Evolutionary conservation across 768 basidiomycete species (phyloP).

Genomic region (Serpula lacrymans): DNA sequence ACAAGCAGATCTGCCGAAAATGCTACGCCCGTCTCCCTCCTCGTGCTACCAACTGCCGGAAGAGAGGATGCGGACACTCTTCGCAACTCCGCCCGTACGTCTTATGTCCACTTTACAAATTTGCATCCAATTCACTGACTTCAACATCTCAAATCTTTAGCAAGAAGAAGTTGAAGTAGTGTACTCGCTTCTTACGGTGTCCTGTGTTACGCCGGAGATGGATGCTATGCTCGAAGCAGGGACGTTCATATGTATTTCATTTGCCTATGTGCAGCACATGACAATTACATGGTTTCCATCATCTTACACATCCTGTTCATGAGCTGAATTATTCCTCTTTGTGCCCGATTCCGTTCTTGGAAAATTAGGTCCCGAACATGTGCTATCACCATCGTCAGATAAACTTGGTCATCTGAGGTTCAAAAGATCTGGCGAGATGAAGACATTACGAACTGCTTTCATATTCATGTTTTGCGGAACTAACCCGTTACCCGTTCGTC

Average conservation of each 20-base stretch:
- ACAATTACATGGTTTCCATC: too few species aligned
- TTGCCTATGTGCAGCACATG: constrained; percentile 17
- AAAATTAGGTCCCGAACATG: too few species aligned
- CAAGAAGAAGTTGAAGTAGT: constrained; percentile 97
- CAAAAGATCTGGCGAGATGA: too few species aligned
- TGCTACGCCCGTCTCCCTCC: constrained; percentile 99
- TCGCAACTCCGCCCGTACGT: constrained; percentile 89
- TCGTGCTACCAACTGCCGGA: constrained; percentile 99
- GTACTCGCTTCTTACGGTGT: constrained; percentile 7
- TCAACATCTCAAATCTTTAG: constrained; percentile 31
- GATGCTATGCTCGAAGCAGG: constrained; percentile 11
- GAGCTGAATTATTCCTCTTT: too few species aligned
- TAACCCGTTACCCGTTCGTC: too few species aligned
- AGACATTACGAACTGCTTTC: too few species aligned
- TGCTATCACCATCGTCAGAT: too few species aligned
- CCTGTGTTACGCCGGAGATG: constrained; percentile 5
- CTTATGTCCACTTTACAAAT: background rate
- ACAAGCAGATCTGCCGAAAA: constrained; percentile 99
- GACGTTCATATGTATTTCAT: constrained; percentile 13
- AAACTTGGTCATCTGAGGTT: too few species aligned
- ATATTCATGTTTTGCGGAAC: too few species aligned
- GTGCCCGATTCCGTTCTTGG: too few species aligned
- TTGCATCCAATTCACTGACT: constrained; percentile 1
- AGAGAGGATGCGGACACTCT: constrained; percentile 88
- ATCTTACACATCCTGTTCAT: too few species aligned